Percentiles rank a stretch among this genome's conserved stretches.
These are phyloP conservation scores for Podila epigama DNA, from an alignment of 192 early-diverging fungal genomes.

Conservation along the genomic window DNA sequence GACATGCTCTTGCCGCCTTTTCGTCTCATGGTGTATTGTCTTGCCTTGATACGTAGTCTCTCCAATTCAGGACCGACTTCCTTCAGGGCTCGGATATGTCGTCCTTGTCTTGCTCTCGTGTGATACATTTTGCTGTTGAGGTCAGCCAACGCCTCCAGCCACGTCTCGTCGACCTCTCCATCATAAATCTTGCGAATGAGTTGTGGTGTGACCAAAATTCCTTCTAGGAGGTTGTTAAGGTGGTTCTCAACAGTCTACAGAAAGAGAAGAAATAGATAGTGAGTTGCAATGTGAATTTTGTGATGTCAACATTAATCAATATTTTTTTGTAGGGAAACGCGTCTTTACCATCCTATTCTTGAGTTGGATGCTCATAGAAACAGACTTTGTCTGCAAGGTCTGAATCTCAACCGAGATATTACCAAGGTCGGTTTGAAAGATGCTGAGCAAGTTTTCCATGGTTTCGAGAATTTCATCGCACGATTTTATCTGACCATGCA, in stretches of 20 bases:
- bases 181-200: slow-evolving; percentile 87
- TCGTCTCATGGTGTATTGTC: background rate
- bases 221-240: slow-evolving; percentile 81
- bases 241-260: slow-evolving; percentile 73
- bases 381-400: slow-evolving; percentile 82
- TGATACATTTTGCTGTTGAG: slow-evolving; percentile 90
- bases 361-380: slow-evolving; percentile 80
- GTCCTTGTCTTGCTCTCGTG: slow-evolving; percentile 77
- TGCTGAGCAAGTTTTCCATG: slow-evolving; percentile 86
- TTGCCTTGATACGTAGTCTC: slow-evolving; percentile 78
- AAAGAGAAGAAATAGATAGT: background rate
- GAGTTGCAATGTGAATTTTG: no score
- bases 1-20: background rate
- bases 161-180: slow-evolving; percentile 91
- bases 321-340: no score
- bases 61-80: slow-evolving; percentile 95
- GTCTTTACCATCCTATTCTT: slow-evolving; percentile 80
- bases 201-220: slow-evolving; percentile 81
- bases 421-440: slow-evolving; percentile 89
- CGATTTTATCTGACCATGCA: slow-evolving; percentile 70
- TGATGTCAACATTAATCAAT: no score
- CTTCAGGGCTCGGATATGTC: slow-evolving; percentile 79
- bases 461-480: slow-evolving; percentile 81
- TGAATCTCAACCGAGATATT: slow-evolving; percentile 90
- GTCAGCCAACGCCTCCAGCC: slow-evolving; percentile 82